Conservation (phyloP, 179 eudicot genomes). For the Amaranthus tricolor region DNA sequence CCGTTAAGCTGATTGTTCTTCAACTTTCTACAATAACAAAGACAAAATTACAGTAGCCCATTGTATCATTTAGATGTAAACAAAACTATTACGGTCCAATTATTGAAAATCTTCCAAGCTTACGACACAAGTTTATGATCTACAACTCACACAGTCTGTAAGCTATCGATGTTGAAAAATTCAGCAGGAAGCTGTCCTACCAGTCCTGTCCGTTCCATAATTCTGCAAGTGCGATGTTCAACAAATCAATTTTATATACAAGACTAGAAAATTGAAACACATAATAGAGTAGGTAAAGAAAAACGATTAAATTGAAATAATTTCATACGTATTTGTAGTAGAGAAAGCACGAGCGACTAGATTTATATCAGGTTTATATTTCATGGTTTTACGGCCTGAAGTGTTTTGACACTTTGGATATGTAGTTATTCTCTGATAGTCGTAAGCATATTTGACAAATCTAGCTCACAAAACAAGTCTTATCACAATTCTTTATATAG, state of each 20-base stretch:
- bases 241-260: neutral
- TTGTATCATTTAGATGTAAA: neutral
- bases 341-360: too few relatives aligned
- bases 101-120: neutral
- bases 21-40: slow-evolving; percentile 34
- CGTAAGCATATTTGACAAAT: too few relatives aligned
- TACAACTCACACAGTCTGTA: slow-evolving; percentile 56
- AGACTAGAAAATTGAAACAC: neutral
- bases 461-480: too few relatives aligned
- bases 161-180: slow-evolving; percentile 48
- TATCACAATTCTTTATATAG: too few relatives aligned
- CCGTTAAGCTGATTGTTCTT: slow-evolving; percentile 48
- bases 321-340: too few relatives aligned
- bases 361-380: too few relatives aligned
- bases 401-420: too few relatives aligned
- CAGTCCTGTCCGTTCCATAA: slow-evolving; percentile 45
- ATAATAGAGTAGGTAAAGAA: too few relatives aligned
- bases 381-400: too few relatives aligned
- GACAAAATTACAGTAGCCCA: neutral
- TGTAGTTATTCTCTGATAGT: too few relatives aligned
- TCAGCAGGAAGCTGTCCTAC: slow-evolving; percentile 43
- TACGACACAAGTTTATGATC: neutral
- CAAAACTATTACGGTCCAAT: neutral
- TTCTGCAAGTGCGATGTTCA: slow-evolving; percentile 30
- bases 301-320: too few relatives aligned